Evolutionary conservation across 2,329 filamentous ascomycete genomes (phyloP).

Genomic region (Ilyonectria sp.): DNA sequence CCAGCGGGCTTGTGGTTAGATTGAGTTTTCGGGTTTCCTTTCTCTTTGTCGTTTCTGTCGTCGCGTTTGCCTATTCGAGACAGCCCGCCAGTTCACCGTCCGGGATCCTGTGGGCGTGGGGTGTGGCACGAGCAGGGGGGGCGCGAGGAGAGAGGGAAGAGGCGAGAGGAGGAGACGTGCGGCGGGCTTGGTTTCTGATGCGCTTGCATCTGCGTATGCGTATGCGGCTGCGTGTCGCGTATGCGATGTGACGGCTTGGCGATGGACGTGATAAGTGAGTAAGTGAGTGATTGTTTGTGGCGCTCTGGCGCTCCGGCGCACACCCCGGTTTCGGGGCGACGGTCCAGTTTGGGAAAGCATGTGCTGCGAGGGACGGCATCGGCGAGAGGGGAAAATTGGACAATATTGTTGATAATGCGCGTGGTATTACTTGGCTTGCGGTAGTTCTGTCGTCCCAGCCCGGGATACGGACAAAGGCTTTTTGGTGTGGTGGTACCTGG

Average conservation of each 20-base stretch:
- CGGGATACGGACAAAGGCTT: too few relatives aligned
- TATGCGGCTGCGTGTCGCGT: conserved; percentile 13
- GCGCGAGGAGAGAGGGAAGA: neutral
- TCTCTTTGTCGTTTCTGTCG: neutral
- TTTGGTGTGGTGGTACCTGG: too few relatives aligned
- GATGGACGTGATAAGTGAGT: conserved; percentile 32
- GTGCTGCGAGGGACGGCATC: neutral
- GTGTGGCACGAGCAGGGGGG: neutral
- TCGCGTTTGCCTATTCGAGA: conserved; percentile 5
- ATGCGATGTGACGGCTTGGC: conserved; percentile 37
- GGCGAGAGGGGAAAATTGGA: too few relatives aligned
- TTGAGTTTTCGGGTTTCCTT: neutral
- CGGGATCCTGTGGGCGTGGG: neutral
- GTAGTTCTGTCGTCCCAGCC: too few relatives aligned
- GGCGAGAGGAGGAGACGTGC: neutral
- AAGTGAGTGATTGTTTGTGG: neutral
- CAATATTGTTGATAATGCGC: too few relatives aligned
- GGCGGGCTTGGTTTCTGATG: neutral
- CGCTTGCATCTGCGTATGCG: neutral
- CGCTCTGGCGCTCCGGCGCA: neutral
- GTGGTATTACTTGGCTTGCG: too few relatives aligned
- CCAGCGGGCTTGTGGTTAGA: neutral
- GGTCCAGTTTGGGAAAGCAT: neutral
- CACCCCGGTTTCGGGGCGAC: conserved; percentile 1
- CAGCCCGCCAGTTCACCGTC: neutral